Evolutionary conservation across 2,329 filamentous ascomycete species (phyloP), one percentile per base, ranked within the genome.

Genomic region (Gliomastix tumulicola): DNA sequence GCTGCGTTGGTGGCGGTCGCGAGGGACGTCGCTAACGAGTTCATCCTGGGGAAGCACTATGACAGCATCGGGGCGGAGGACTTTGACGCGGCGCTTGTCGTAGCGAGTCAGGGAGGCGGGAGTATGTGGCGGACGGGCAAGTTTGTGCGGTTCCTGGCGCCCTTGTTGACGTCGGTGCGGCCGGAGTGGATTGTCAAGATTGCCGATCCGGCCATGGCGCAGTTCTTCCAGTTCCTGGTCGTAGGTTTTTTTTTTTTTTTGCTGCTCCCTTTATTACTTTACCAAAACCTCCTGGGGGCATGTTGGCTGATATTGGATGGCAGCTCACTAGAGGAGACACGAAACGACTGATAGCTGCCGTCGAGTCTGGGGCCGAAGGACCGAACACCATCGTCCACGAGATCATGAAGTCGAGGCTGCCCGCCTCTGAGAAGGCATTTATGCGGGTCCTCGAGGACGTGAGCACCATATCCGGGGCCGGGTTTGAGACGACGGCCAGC

Each of bases 401-500:
- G 16, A 45, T 47, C 12, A 10, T 45, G 20, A 13, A 33, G 5
- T 47, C 44, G 2, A 39, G 39, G 2, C 37, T 47, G 1, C 40
- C 44, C 3, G 17, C 33, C 4, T 21, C 36, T 5, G 46, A 48
- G 21, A 48, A 47, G 40, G 30, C 12, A 2, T 20, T 30, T 12
- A 7, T 15, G 6, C 46, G 41, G 7, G 21, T 48, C 7, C 31
- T 41, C 16, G 19, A 43, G 11, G 46, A 48, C 2, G 39, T 44
- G 10, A 5, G 35, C 11, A 43, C 41, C 22, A 38, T 30, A n/a
- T 41, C 35, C 2, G 38, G 40, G 9, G 43, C 46, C 11, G 41
- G 41, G 9, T 40, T 43, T n/a, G 39, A 44, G 18, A 43, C 45
- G 18, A 40, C 40, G 10, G 44, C 44, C 22, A 30, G 30, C 27